Evolutionary conservation across 495 filamentous ascomycete species (phyloP), one percentile per base, ranked within the genome.

Genomic region (Choiromyces venosus): DNA sequence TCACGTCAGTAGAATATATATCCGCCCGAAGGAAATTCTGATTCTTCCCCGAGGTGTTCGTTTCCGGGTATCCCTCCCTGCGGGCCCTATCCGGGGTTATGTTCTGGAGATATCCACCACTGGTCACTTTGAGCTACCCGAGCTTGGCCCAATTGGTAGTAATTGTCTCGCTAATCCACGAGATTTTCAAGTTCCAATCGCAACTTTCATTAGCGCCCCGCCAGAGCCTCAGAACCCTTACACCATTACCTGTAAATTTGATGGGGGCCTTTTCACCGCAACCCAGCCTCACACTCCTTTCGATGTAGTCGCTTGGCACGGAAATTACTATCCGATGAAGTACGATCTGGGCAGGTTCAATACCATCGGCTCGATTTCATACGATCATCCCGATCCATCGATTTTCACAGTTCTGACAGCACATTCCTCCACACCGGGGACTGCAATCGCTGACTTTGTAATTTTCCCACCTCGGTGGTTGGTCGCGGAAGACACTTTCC

Each of bases 91-190:
- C 4, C 85, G 92, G 75, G 93, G 93, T 67, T 97, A 96, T 81
- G 91, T 93, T 37, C 87, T 94, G 52, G 93, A 97, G 83, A 85
- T 96, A 4, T 96, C 94, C 83, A 85, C 87, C 10, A 90, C 90
- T 35, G 74, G 78, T 21, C 92, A 95, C 83, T 97, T 92, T 82
- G 81, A 87, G 68, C 90, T 97, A 9, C 93, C 93, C 0, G 93
- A 96, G 78, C 86, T 97, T 4, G 93, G 93, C 3, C 93, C 93
- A 44, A 96, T 97, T 77, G 93, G 93, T 8, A 91, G 89, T 66
- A 94, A 94, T 79, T 87, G 93, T 61, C 89, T 97, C 5, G 93
- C 93, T 75, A 97, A 97, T 79, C 87, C 89, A 0, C 89, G 93
- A 19, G 93, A 97, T 81, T 97, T 97, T 84, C 92, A 96, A 83